phyloP scores from a whole-genome alignment of 768 basidiomycete genomes.

The Suillus weaverae region DNA sequence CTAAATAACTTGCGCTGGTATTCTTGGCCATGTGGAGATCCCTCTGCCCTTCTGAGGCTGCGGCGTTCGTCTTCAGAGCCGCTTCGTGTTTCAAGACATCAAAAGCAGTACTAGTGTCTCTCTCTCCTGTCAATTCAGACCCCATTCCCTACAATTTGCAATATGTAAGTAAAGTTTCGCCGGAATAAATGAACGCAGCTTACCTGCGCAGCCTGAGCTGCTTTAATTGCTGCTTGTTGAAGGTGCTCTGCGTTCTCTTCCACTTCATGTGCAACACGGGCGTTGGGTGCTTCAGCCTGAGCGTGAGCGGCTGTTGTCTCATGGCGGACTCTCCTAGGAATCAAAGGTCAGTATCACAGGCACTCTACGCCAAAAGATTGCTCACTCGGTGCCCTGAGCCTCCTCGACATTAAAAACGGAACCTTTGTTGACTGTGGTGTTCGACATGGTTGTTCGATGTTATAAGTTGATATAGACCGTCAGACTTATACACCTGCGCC shows the following conservation, averaged over 20 bases:
- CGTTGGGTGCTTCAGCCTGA: constrained; percentile 47
- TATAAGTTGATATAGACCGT: neutral
- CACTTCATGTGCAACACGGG: constrained; percentile 42
- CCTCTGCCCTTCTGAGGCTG: constrained; percentile 56
- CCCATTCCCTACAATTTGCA: constrained; percentile 29
- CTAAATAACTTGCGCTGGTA: constrained; percentile 48
- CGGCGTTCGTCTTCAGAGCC: constrained; percentile 46
- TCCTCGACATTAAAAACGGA: constrained; percentile 41
- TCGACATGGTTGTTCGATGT: constrained; percentile 11
- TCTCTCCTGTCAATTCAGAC: constrained; percentile 36
- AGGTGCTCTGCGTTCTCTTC: constrained; percentile 47
- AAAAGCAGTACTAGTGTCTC: constrained; percentile 26
- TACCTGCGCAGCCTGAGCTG: constrained; percentile 55
- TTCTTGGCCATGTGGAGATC: constrained; percentile 50
- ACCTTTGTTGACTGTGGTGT: constrained; percentile 1
- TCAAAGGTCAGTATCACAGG: neutral
- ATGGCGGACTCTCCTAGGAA: constrained; percentile 34
- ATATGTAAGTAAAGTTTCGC: neutral
- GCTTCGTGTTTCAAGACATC: constrained; percentile 39
- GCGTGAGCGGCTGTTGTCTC: constrained; percentile 59
- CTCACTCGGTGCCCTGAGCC: constrained; percentile 35
- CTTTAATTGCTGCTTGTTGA: constrained; percentile 48
- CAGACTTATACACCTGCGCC: neutral
- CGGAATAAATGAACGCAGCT: constrained; percentile 8
- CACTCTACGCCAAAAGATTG: neutral